A percentile compares a stretch with the other conserved stretches of the same genome.
Conservation (phyloP, 2,329 filamentous ascomycete genomes). For the Aspergillus fumigatus region DNA sequence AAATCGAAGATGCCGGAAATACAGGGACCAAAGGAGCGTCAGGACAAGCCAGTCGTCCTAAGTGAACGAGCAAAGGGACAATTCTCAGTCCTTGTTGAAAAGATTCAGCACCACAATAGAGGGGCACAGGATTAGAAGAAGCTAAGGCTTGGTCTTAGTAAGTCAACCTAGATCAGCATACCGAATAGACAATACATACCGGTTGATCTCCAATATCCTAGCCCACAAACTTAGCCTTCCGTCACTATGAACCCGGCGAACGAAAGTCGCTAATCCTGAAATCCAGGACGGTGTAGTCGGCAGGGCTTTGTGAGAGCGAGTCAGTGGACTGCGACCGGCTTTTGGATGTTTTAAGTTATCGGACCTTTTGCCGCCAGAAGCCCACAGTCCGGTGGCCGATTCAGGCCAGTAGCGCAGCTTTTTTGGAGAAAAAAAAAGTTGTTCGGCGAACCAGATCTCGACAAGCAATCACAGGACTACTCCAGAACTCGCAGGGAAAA, state of each 20-base stretch:
- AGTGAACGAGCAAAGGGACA: slow-evolving; percentile 2
- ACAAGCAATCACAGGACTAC: slow-evolving; percentile 5
- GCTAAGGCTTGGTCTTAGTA: slow-evolving; percentile 9
- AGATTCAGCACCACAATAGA: slow-evolving; percentile 25
- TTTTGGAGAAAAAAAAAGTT: slow-evolving; percentile 37
- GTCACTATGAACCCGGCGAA: slow-evolving; percentile 17
- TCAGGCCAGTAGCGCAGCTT: slow-evolving; percentile 25
- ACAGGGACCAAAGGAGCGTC: slow-evolving; percentile 21
- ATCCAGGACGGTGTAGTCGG: slow-evolving; percentile 12
- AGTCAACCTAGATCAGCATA: neutral
- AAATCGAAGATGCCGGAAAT: neutral
- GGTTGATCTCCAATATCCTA: slow-evolving; percentile 1
- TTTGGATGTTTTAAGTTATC: slow-evolving; percentile 14
- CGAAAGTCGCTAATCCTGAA: slow-evolving; percentile 16
- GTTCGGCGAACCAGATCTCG: slow-evolving; percentile 18
- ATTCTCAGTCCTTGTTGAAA: slow-evolving; percentile 13
- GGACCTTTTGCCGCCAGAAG: slow-evolving; percentile 24
- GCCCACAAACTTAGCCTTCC: slow-evolving; percentile 16
- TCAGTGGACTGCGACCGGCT: slow-evolving; percentile 16
- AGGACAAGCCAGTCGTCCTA: slow-evolving; percentile 22
- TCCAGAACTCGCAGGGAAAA: slow-evolving; percentile 9
- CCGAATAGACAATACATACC: neutral
- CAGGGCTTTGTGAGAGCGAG: slow-evolving; percentile 6
- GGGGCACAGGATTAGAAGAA: slow-evolving; percentile 26
- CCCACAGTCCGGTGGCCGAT: slow-evolving; percentile 23